phyloP scores from a whole-genome alignment of 2,329 filamentous ascomycete genomes.

The Diaporthe capsici region DNA sequence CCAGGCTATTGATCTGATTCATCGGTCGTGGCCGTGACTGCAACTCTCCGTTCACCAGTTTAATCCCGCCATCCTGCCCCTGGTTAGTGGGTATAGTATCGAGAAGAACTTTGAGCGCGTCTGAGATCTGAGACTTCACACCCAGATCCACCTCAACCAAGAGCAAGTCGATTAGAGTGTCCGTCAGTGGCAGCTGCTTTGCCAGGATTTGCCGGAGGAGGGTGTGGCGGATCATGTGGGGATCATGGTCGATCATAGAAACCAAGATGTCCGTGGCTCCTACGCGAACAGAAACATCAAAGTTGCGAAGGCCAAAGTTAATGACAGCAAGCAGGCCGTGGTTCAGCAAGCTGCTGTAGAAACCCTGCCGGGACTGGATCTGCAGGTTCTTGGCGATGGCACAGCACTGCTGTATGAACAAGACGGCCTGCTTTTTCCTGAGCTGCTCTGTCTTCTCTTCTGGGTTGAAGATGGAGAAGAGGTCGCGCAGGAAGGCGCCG shows the following conservation, averaged over 20 bases:
- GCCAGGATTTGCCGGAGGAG: conserved; percentile 94
- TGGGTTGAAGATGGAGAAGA: conserved; percentile 87
- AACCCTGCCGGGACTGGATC: conserved; percentile 80
- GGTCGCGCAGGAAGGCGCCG: conserved; percentile 80
- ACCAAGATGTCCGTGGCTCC: conserved; percentile 95
- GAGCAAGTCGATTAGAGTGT: conserved; percentile 92
- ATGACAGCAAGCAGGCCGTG: conserved; percentile 92
- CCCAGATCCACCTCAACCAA: conserved; percentile 93
- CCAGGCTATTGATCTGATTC: conserved; percentile 38
- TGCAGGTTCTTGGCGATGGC: conserved; percentile 95
- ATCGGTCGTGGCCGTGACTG: conserved; percentile 70
- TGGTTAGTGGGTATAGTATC: conserved; percentile 73
- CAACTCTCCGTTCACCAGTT: conserved; percentile 76
- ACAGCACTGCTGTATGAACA: conserved; percentile 97
- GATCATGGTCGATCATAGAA: conserved; percentile 95
- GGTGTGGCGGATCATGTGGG: conserved; percentile 91
- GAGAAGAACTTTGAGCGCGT: conserved; percentile 93
- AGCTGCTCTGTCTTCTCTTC: conserved; percentile 69
- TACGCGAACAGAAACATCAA: conserved; percentile 86
- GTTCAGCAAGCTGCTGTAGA: conserved; percentile 91
- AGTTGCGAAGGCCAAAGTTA: conserved; percentile 89
- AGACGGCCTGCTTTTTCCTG: conserved; percentile 92
- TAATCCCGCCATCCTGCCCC: conserved; percentile 71
- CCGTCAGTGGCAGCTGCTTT: conserved; percentile 86
- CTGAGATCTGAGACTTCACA: conserved; percentile 94